Evolutionary conservation across 1,284 basidiomycete species (phyloP), one percentile per base, ranked within the genome.

Genomic region (Rhodotorula sp.): DNA sequence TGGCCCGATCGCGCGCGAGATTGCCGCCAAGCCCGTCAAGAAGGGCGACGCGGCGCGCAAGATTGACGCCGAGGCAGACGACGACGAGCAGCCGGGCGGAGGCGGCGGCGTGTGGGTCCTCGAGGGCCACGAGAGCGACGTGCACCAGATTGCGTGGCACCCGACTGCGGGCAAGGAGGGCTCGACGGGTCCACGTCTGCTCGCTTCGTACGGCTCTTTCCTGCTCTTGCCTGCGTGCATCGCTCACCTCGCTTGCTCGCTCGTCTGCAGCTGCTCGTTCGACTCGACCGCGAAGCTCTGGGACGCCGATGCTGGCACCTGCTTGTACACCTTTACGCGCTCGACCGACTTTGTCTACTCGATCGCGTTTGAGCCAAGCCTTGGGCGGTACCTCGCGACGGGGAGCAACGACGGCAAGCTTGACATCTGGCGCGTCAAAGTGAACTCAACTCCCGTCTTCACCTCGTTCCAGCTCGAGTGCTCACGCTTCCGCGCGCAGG

Each of bases 111-210:
- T 66, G 16, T 66, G 75, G 17, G 71, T 75, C n/a, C 68, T 79
- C 41, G 61, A 76, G 44, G 78, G 91, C 0, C 91, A 93, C 79
- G 84, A 81, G 50, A 84, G 86, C 71, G 86, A 87, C 61, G 87
- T 93, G 64, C 89, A 86, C 74, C 86, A 85, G 19, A 83, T 92
- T 52, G 85, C 84, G n/a, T 93, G 91, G 91, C 88, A 87, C 79
- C 88, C 90, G 10, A 77, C 81, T 57, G 82, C 81, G 48, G 67
- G 19, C 79, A 82, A 17, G 75, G 82, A 49, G 85, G 83, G 46
- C 81, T 82, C 16, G 84, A 86, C 74, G 86, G 89, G 74, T 79
- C 90, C 19, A 77, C 62, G 65, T 23, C 48, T 92, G 19, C 87
- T 81, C 25, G 81, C 88, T 27, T 91, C 91, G 90, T 91, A 77